These are phyloP conservation scores for Colletotrichum salicis DNA, from an alignment of 2,329 filamentous ascomycete species.

Conservation along the genomic window DNA sequence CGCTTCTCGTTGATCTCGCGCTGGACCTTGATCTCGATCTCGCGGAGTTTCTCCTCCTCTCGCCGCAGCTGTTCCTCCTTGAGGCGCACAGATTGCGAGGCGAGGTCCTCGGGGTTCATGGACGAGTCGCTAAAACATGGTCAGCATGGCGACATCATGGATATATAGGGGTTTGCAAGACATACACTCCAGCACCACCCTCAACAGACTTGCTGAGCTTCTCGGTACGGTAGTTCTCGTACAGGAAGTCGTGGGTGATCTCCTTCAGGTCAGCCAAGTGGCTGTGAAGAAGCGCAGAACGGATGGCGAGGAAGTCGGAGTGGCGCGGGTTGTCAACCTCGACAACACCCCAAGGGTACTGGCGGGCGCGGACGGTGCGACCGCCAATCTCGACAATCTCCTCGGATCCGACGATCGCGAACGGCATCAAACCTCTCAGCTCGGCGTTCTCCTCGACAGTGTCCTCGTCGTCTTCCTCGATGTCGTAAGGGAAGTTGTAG, in stretches of 20 bases:
- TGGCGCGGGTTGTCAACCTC: conserved; percentile 99
- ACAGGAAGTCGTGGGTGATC: conserved; percentile 99
- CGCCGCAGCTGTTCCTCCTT: conserved; percentile 99
- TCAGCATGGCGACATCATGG: conserved; percentile 39
- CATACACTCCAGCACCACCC: conserved; percentile 86
- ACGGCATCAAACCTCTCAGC: conserved; percentile 96
- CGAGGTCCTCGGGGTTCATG: conserved; percentile 97
- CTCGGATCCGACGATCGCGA: conserved; percentile 97
- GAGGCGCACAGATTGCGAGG: conserved; percentile 95
- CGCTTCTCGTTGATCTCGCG: conserved; percentile 99
- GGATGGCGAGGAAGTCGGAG: conserved; percentile 97
- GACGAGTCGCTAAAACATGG: conserved; percentile 73
- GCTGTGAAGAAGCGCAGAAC: conserved; percentile 95
- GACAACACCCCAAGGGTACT: conserved; percentile 99
- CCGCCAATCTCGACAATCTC: conserved; percentile 94
- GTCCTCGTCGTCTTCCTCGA: conserved; percentile 99
- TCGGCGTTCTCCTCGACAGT: conserved; percentile 99
- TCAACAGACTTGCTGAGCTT: conserved; percentile 99
- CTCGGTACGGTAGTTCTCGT: conserved; percentile 99
- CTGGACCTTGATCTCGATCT: conserved; percentile 99
- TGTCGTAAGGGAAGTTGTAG: conserved; percentile 99
- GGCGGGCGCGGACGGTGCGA: conserved; percentile 89
- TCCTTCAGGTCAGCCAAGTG: conserved; percentile 99
- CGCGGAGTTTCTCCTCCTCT: conserved; percentile 99
- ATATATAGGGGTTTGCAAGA: conserved; percentile 46